Base-by-base conservation (phyloP, 345 rosid genomes). In the Diplotaxis tenuifolia region DNA sequence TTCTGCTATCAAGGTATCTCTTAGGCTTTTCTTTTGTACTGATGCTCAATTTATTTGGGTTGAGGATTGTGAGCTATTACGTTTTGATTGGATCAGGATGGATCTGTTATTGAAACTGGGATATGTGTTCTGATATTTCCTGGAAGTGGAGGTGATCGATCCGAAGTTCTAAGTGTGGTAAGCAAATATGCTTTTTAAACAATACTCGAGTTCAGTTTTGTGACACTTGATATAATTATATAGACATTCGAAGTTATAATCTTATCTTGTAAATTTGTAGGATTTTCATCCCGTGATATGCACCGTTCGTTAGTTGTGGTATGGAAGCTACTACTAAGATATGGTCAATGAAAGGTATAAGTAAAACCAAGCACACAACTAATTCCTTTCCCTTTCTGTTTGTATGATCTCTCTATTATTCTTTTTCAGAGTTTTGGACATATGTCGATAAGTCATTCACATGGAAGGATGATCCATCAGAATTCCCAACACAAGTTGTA, bases 121-220 rank as follows among this genome's bases (percentile, higher is more conserved):
- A 90, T 95, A 71, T 95, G 99, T 80, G 83, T 95, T 75, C 82
- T 95, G 84, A 83, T 95, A 83, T 95, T 95, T 85, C 88, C 97
- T 82, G 99, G 99, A 77, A 96, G 93, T 20, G 96, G 96, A 73
- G 99, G 99, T 54, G 97, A 95, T 68, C 92, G 97, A 75, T 88
- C 92, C 64, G 99, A 95, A 85, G 97, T 95, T 72, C 67, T 95
- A 73, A 92, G 99, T 73, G 99, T 95, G 90, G 99, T 92, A 65
- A 81, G 89, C 74, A 55, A 14, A 4, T 19, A 45, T 53, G 22
- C 50, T 60, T 65, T 38, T 36, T 45, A 8, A 47, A 49, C 9
- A 60, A 38, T 55, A 57, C 38, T 36, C 62, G 9, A 32, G 18
- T 64, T 22, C 7, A 67, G 62, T 57, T 60, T 60, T 45, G 19